Evolutionary conservation across 2,329 filamentous ascomycete species (phyloP).

Genomic region (Penicillium sp.): DNA sequence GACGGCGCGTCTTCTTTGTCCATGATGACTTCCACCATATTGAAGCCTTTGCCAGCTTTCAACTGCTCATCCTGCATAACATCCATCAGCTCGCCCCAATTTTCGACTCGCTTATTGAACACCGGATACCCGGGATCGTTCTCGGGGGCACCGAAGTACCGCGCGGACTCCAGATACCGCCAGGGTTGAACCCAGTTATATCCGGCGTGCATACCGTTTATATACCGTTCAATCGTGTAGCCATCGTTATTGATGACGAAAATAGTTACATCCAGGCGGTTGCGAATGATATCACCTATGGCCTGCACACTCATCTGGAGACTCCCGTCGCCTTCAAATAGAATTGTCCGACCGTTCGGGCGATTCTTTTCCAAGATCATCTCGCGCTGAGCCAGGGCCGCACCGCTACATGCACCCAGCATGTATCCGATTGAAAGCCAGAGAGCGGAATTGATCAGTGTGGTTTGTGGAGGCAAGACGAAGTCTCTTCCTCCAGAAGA

Average conservation of each 20-base stretch:
- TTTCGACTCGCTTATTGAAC: too few species aligned
- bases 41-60: too few species aligned
- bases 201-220: constrained; percentile 72
- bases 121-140: too few species aligned
- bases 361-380: neutral
- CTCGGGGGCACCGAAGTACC: too few species aligned
- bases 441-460: constrained; percentile 8
- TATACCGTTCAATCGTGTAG: constrained; percentile 73
- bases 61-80: too few species aligned
- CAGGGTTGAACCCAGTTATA: constrained; percentile 70
- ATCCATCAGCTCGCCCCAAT: too few species aligned
- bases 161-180: neutral
- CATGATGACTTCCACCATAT: too few species aligned
- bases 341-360: constrained; percentile 59
- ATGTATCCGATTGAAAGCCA: constrained; percentile 13
- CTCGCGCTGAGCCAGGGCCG: constrained; percentile 2
- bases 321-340: constrained; percentile 82
- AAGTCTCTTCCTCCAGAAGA: constrained; percentile 2
- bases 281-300: constrained; percentile 77
- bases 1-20: too few species aligned
- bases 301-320: constrained; percentile 85
- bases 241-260: constrained; percentile 83
- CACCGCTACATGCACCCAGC: constrained; percentile 9
- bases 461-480: constrained; percentile 3
- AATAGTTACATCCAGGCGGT: constrained; percentile 72